Evolutionary conservation across 2,329 filamentous ascomycete species (phyloP).

Genomic region (Neofusicoccum kwambonambiense): DNA sequence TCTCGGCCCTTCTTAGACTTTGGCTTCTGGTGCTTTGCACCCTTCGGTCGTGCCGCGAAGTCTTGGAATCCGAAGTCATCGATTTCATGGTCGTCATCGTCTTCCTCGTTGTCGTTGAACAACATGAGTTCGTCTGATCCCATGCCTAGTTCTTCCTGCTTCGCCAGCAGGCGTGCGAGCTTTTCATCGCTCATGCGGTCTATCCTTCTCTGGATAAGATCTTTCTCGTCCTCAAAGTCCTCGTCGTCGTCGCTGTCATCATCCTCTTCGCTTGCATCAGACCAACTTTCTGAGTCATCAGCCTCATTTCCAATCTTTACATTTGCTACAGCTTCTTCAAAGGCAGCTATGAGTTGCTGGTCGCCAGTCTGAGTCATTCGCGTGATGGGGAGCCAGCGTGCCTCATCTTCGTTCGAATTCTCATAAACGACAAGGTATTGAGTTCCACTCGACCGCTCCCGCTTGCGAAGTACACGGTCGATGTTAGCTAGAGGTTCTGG

Average conservation of each 20-base stretch:
- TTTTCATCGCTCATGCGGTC: slow-evolving; percentile 57
- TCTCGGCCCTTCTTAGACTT: not conserved
- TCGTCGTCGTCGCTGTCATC: slow-evolving; percentile 41
- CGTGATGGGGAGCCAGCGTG: slow-evolving; percentile 47
- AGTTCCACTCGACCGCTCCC: slow-evolving; percentile 43
- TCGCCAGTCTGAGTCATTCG: slow-evolving; percentile 28
- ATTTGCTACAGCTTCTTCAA: slow-evolving; percentile 24
- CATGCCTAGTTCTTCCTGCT: slow-evolving; percentile 64
- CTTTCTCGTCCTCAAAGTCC: slow-evolving; percentile 42
- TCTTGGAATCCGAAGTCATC: not conserved
- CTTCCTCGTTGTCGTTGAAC: slow-evolving; percentile 50
- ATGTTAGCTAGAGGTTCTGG: slow-evolving; percentile 46
- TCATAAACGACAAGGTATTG: slow-evolving; percentile 55
- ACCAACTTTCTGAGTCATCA: slow-evolving; percentile 23
- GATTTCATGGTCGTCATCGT: slow-evolving; percentile 33
- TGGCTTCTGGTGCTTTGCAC: not conserved
- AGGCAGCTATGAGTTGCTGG: slow-evolving; percentile 28
- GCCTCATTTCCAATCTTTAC: slow-evolving; percentile 24
- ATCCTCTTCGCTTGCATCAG: slow-evolving; percentile 27
- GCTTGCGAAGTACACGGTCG: slow-evolving; percentile 45
- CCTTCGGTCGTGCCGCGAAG: not conserved
- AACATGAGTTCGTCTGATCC: slow-evolving; percentile 59
- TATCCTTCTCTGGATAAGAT: slow-evolving; percentile 39
- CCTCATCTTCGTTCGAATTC: slow-evolving; percentile 45
- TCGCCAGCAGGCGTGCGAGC: slow-evolving; percentile 60